Evolutionary conservation across 495 filamentous ascomycete genomes (phyloP).

Genomic region (Lasiosphaeris hirsuta): DNA sequence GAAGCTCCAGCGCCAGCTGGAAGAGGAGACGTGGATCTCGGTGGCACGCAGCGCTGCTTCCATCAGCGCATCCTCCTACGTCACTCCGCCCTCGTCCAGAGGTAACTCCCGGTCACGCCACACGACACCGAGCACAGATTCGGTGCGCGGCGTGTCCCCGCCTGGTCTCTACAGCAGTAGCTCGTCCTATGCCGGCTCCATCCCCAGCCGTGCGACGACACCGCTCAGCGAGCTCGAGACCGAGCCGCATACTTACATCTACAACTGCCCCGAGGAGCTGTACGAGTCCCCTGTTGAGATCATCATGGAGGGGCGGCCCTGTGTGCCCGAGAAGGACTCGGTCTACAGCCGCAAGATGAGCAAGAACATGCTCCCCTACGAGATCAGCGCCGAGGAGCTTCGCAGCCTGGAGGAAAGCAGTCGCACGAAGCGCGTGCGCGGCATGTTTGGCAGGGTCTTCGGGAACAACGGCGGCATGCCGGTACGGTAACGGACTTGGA

Average conservation of each 20-base stretch:
- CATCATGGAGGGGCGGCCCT: constrained; percentile 25
- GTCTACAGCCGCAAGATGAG: constrained; percentile 17
- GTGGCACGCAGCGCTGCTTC: constrained; percentile 7
- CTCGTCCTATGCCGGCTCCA: constrained; percentile 41
- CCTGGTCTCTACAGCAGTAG: constrained; percentile 40
- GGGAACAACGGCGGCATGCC: constrained; percentile 11
- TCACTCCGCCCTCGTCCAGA: constrained; percentile 38
- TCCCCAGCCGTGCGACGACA: constrained; percentile 44
- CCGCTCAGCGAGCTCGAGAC: constrained; percentile 36
- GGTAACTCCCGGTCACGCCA: constrained; percentile 36
- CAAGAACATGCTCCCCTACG: constrained; percentile 42
- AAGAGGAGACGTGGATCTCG: constrained; percentile 26
- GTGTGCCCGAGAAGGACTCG: constrained; percentile 27
- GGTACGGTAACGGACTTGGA: not conserved
- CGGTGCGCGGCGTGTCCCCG: constrained; percentile 31
- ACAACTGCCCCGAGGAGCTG: constrained; percentile 29
- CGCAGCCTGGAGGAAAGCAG: constrained; percentile 36
- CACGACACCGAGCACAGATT: constrained; percentile 31
- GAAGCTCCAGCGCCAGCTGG: constrained; percentile 34
- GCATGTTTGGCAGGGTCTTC: constrained; percentile 43
- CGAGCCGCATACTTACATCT: constrained; percentile 33
- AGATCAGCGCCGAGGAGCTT: constrained; percentile 44
- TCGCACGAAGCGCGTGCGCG: constrained; percentile 38
- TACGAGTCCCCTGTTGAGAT: constrained; percentile 42
- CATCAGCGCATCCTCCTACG: constrained; percentile 17